A percentile compares a stretch with the other conserved stretches of the same genome.
Evolutionary conservation across 192 early-diverging fungal species (phyloP).

Genomic region (Umbelopsis vinacea): DNA sequence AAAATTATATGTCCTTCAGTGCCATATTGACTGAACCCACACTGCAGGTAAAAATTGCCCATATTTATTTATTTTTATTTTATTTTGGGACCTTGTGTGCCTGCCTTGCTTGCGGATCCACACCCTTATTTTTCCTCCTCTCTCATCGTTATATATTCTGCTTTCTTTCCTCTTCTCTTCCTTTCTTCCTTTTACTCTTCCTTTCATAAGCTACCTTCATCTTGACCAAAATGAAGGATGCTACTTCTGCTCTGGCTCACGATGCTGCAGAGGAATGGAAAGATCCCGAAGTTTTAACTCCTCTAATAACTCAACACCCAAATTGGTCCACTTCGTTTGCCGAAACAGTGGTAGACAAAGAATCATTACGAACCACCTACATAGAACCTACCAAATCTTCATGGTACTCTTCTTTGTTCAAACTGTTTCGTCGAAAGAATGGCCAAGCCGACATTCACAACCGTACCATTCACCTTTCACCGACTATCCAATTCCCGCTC

Average conservation of each 20-base stretch:
- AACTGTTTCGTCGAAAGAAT: neutral
- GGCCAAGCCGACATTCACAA: neutral
- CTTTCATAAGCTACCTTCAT: neutral
- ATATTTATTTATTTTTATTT: neutral
- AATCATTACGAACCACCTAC: neutral
- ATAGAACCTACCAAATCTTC: neutral
- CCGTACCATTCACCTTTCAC: slow-evolving; percentile 14
- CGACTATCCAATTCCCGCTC: slow-evolving; percentile 17
- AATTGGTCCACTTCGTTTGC: slow-evolving; percentile 7
- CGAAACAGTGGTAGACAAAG: neutral
- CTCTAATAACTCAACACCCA: slow-evolving; percentile 15
- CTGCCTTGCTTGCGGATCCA: slow-evolving; percentile 42
- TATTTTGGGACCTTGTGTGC: slow-evolving; percentile 58
- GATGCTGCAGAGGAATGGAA: neutral
- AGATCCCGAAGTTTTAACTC: slow-evolving; percentile 9
- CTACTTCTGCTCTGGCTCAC: neutral
- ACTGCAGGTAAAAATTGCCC: slow-evolving; percentile 43
- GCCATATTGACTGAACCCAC: slow-evolving; percentile 25
- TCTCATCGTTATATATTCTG: neutral
- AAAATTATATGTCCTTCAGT: slow-evolving; percentile 55
- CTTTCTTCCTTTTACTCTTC: neutral
- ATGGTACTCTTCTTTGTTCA: neutral
- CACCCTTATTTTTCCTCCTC: neutral
- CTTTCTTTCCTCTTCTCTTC: neutral
- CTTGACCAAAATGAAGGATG: slow-evolving; percentile 8